Base-by-base conservation (phyloP, 495 filamentous ascomycete genomes). In the Talaromyces trachyspermus region DNA sequence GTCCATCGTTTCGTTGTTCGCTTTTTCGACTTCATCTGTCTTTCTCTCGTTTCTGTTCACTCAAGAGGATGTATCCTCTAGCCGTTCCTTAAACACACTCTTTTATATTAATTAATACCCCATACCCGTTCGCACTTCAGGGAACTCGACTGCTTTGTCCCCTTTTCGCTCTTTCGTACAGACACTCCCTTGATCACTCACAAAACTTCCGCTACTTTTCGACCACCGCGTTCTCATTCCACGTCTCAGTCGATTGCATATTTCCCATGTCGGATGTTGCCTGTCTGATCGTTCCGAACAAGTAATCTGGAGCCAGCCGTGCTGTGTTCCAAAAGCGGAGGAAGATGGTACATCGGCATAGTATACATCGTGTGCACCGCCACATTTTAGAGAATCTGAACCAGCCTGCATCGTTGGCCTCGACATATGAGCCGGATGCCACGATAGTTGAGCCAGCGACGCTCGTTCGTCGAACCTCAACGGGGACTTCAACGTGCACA, bases 401-500 rank as follows among this genome's bases (percentile, higher is more conserved):
- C n/a, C 17, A 25, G 8, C 29, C 15, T 11, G 30, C 55, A 5
- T 23, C 32, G 30, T 12, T 36, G n/a, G 53, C 54, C 39, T 63
- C 60, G 22, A 55, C 59, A 4, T 46, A 46, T 17, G 70, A 75
- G 25, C 55, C 61, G 2, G 49, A 68, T 18, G 58, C 44, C 14
- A 46, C 44, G 11, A n/a, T 45, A 20, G 19, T 29, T 19, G 44
- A 46, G 17, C 29, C 30, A 10, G 17, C 44, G 2, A 20, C 27
- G 12, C 8, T 46, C 17, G 44, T 46, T 9, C 44, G 44, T n/a
- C 48, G 48, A 5, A 18, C 29, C 7, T 43, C 38, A 4, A 17
- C 25, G 2, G 11, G 9, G 9, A 49, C 36, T 15, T 43, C 48
- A n/a, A 49, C 48, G 7, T 49, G 48, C 38, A 15, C 48, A 23